Evolutionary conservation across 169 alveolate genomes (phyloP), one percentile per base, ranked within the genome.

Genomic region (Babesia ovis): DNA sequence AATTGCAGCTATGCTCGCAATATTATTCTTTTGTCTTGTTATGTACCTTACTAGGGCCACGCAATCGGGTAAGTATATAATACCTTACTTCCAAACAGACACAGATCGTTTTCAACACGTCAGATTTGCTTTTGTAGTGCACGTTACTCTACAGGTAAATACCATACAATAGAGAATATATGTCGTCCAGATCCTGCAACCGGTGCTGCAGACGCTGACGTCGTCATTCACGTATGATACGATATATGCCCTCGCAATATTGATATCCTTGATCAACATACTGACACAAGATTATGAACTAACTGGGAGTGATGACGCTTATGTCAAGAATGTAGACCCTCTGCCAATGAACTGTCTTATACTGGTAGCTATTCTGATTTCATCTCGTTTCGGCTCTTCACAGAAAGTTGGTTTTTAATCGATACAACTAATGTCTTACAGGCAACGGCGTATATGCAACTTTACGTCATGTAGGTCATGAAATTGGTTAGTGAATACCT

Each of bases 331-430:
- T n/a, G 74, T 25, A n/a, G 86, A 77, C 46, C 74, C 66, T 11
- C 35, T 77, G 45, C 86, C 86, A 18, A 67, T 77, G 81, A 77
- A 77, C 71, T 77, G 86, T 70, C 43, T 77, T 2, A 37, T 77
- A 5, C 60, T 77, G 56, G 68, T 57, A 37, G 58, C 82, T 34
- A 77, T 77, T 11, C 60, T 77, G 0, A 41, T 77, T 23, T 53
- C 86, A 22, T 77, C 86, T 20, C 71, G 86, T 20, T 64, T 77
- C 43, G 86, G 67, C 14, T 56, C 56, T 32, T 48, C 86, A 23
- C 32, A 57, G 55, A 67, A 56, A 55, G 86, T 77, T 9, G 23
- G 68, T 45, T 6, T 22, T 14, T 23, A 0, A 14, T 18, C 4
- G 4, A 16, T 8, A 1, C 25, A 32, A 20, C 2, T 46, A 43